A percentile compares a stretch with the other conserved stretches of the same genome.
Evolutionary conservation across 202 grass and related monocot genomes (phyloP).

Genomic region (Brachypodium distachyon): DNA sequence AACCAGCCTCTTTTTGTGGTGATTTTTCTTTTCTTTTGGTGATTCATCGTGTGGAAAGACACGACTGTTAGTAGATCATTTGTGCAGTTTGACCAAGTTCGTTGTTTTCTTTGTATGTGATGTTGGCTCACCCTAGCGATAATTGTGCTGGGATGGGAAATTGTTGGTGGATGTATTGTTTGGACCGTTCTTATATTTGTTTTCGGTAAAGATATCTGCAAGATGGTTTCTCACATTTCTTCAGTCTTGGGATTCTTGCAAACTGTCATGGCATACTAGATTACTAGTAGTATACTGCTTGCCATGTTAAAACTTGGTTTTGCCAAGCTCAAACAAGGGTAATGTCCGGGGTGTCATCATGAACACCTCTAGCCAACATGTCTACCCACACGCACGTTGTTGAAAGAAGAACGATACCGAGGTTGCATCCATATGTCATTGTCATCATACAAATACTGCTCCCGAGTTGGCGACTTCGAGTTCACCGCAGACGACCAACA

Average conservation of each 20-base stretch:
- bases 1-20: background rate
- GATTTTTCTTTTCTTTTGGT: background rate
- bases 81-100: conserved; percentile 30
- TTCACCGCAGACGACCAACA: too few relatives aligned
- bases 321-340: too few relatives aligned
- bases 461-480: too few relatives aligned
- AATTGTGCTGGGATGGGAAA: conserved; percentile 18
- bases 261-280: background rate
- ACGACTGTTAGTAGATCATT: conserved; percentile 26
- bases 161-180: conserved; percentile 26
- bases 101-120: conserved; percentile 5
- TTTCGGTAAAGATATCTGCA: conserved; percentile 11
- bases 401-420: too few relatives aligned
- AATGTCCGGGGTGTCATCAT: too few relatives aligned
- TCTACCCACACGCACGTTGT: too few relatives aligned
- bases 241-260: background rate
- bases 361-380: too few relatives aligned
- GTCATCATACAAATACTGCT: too few relatives aligned
- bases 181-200: conserved; percentile 18
- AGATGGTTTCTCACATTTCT: background rate
- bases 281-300: background rate
- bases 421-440: too few relatives aligned
- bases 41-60: background rate
- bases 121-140: conserved; percentile 10
- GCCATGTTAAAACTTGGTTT: background rate